Evolutionary conservation across 2,329 filamentous ascomycete species (phyloP), one percentile per base, ranked within the genome.

Genomic region (Aspergillus jensenii): DNA sequence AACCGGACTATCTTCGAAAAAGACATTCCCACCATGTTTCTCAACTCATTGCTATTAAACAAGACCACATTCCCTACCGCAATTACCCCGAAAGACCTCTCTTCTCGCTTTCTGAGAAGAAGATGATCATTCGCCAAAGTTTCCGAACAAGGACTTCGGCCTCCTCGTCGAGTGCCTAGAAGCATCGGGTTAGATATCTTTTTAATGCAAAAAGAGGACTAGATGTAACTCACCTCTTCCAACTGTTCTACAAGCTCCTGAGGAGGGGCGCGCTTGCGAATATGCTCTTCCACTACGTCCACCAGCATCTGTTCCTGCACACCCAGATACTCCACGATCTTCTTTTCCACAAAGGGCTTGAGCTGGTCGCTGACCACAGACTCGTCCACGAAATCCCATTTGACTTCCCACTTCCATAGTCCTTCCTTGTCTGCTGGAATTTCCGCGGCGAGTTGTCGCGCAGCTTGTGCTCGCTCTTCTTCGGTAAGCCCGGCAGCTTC

Each of bases 71-170:
- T 15, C 8, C 7, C 15, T 8, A 19, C 19, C 48, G 43, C 15
- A 19, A 25, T 49, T 80, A 91, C 50, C 87, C 85, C 19, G 89
- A 89, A 60, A 97, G 80, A 2, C 93, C 93, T 62, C 92, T 82
- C 79, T 95, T 96, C 82, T 96, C 93, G 69, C 89, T 90, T 76
- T 98, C 93, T 6, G 91, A 95, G 69, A 93, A 97, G 85, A 97
- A 98, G 69, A 98, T 96, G 58, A 97, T 87, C 91, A 98, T 96
- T 51, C 93, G 87, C 95, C 95, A 99, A 37, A 99, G 84, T 79
- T 97, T 98, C 84, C 91, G 96, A 50, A 98, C 93, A 65, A 99
- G 79, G 25, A 90, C 88, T 74, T 97, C 93, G 11, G 93, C 92
- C 71, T 98, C 95, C 70, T 99, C 95, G 71, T 97, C 95, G 62